phyloP scores from a whole-genome alignment of 805 yeast species.

The Ogataea wickerhamii region DNA sequence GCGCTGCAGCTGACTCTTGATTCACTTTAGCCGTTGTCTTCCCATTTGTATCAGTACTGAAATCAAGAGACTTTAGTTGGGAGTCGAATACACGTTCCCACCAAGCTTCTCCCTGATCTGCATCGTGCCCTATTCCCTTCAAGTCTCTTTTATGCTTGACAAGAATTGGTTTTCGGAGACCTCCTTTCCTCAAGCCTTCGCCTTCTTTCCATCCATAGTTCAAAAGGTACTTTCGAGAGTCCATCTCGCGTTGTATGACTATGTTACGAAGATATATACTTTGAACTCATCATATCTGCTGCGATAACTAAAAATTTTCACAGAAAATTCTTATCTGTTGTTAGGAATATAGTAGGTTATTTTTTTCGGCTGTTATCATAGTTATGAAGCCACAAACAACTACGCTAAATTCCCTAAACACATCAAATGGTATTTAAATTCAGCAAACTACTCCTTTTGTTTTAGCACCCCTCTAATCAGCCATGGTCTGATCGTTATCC shows the following conservation, averaged over 20 bases:
- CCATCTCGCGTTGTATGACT: no score
- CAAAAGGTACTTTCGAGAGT: conserved; percentile 66
- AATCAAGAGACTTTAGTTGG: conserved; percentile 71
- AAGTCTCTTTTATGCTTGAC: conserved; percentile 89
- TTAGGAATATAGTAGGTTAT: no score
- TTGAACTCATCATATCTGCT: no score
- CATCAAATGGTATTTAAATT: neutral
- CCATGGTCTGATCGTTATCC: conserved; percentile 15
- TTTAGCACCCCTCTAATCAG: conserved; percentile 3
- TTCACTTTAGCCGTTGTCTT: conserved; percentile 43
- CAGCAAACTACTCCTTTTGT: neutral
- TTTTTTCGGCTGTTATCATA: no score
- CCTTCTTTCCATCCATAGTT: conserved; percentile 94
- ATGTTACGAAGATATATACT: no score
- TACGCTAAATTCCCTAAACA: no score
- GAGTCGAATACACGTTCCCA: conserved; percentile 97
- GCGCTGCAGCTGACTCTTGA: conserved; percentile 45
- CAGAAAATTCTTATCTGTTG: no score
- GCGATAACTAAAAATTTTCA: neutral
- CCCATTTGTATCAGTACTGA: conserved; percentile 9
- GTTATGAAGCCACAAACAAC: no score
- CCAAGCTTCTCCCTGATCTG: conserved; percentile 84
- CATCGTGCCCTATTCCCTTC: conserved; percentile 83
- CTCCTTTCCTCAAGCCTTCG: conserved; percentile 75
- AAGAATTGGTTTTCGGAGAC: conserved; percentile 77